phyloP scores from a whole-genome alignment of 192 early-diverging fungal genomes.

The Powellomyces hirtus region DNA sequence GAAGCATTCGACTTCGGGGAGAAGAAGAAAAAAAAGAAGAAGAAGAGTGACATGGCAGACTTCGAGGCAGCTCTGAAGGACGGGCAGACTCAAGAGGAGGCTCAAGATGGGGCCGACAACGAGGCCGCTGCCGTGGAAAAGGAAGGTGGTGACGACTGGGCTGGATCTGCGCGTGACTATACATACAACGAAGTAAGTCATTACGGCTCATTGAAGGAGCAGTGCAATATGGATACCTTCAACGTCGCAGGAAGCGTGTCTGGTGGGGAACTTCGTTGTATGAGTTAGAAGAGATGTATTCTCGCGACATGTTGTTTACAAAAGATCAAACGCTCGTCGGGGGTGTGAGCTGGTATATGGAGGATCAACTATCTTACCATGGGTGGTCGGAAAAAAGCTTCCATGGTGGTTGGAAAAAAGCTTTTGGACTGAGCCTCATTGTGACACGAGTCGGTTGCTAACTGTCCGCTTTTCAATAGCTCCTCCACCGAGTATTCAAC shows the following conservation, averaged over 20 bases:
- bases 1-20: conserved; percentile 63
- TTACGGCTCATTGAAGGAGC: too few species aligned
- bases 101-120: conserved; percentile 25
- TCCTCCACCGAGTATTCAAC: conserved; percentile 86
- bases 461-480: conserved; percentile 40
- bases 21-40: conserved; percentile 81
- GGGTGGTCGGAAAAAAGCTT: not conserved
- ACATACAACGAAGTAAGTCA: conserved; percentile 76
- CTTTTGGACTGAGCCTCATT: conserved; percentile 1
- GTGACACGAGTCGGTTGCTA: not conserved
- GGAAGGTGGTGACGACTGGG: conserved; percentile 65
- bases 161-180: conserved; percentile 88
- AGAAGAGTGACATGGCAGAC: conserved; percentile 73
- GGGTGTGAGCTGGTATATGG: too few species aligned
- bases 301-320: too few species aligned
- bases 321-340: too few species aligned
- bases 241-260: too few species aligned
- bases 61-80: conserved; percentile 61
- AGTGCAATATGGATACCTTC: too few species aligned
- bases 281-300: too few species aligned
- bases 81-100: conserved; percentile 26
- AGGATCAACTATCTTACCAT: too few species aligned
- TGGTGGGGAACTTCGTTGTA: too few species aligned
- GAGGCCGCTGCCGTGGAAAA: conserved; percentile 7
- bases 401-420: not conserved